These are phyloP conservation scores for Fraxinus sp. DNA, from an alignment of 305 asterid genomes.

Conservation along the genomic window DNA sequence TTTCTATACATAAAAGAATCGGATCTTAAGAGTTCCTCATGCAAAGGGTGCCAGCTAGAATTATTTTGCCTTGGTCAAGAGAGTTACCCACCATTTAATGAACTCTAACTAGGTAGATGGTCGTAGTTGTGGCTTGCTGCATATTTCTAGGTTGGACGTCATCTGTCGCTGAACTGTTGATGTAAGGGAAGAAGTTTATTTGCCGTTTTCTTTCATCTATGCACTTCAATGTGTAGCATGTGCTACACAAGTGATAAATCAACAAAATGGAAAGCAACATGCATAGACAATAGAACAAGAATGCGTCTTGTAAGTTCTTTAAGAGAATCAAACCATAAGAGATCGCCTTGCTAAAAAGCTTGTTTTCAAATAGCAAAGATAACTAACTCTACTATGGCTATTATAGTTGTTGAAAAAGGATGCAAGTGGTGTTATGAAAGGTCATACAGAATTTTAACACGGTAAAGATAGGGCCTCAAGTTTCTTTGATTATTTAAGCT, in stretches of 20 bases:
- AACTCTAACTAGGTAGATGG: background rate
- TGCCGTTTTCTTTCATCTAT: constrained; percentile 5
- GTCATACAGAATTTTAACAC: background rate
- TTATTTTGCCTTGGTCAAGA: background rate
- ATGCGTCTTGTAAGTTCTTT: background rate
- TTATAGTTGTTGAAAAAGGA: background rate
- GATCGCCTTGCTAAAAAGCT: background rate
- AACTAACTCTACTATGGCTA: background rate
- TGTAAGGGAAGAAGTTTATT: background rate
- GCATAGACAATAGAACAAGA: background rate
- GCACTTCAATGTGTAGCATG: background rate
- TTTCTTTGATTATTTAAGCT: background rate
- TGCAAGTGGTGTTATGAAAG: background rate
- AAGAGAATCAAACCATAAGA: background rate
- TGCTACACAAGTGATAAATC: background rate
- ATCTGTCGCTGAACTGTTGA: background rate
- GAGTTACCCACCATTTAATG: background rate
- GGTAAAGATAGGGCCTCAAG: background rate
- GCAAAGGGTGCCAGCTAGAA: constrained; percentile 3
- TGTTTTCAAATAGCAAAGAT: background rate
- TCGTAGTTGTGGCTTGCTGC: background rate
- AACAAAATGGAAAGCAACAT: background rate
- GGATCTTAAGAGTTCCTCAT: background rate
- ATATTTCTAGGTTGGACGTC: background rate
- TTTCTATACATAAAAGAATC: background rate